A percentile compares a stretch with the other conserved stretches of the same genome.
phyloP scores from a whole-genome alignment of 345 rosid genomes.

The Psidium guajava region DNA sequence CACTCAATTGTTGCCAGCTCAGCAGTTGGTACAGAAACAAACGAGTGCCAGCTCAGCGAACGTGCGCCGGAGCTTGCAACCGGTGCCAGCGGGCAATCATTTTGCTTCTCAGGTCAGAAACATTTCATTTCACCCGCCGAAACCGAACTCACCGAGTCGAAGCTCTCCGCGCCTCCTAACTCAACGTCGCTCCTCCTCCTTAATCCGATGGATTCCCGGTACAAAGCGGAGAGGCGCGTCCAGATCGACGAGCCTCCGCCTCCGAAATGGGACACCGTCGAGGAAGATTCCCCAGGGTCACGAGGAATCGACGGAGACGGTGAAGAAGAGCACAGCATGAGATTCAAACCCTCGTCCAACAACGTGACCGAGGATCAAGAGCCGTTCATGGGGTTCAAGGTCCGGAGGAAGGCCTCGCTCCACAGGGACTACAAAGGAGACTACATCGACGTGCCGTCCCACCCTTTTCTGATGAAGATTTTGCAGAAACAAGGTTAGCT shows the following conservation, averaged over 20 bases:
- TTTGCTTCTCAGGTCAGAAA: background rate
- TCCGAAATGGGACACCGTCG: slow-evolving; percentile 23
- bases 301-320: background rate
- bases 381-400: slow-evolving; percentile 81
- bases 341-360: slow-evolving; percentile 22
- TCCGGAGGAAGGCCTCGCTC: slow-evolving; percentile 73
- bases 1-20: background rate
- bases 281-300: slow-evolving; percentile 5
- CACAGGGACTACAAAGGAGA: slow-evolving; percentile 76
- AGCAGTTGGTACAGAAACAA: background rate
- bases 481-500: slow-evolving; percentile 72
- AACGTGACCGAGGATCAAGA: slow-evolving; percentile 60
- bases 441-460: slow-evolving; percentile 65
- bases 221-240: slow-evolving; percentile 25
- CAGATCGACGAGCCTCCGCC: slow-evolving; percentile 34
- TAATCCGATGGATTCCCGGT: background rate
- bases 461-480: slow-evolving; percentile 58
- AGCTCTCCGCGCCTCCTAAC: background rate
- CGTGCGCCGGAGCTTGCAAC: background rate
- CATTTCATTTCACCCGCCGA: background rate
- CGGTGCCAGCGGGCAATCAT: background rate
- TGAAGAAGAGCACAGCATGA: slow-evolving; percentile 17
- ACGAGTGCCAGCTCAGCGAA: background rate
- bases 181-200: background rate
- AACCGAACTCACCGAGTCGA: background rate